Percentiles rank a stretch among this genome's conserved stretches.
phyloP scores from a whole-genome alignment of 805 yeast species.

The Saccharomyces paradoxus region DNA sequence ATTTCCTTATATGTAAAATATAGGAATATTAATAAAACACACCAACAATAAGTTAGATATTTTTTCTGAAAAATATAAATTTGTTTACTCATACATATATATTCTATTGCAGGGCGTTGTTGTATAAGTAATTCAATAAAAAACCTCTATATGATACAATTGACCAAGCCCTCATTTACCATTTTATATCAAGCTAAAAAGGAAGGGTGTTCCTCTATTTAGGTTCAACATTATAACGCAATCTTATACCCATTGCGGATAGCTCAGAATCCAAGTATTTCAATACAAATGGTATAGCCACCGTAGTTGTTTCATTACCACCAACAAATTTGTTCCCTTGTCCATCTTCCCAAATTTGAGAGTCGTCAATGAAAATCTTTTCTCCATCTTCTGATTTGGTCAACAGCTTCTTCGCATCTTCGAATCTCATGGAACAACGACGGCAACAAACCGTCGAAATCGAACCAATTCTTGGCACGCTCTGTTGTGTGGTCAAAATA shows the following conservation, averaged over 20 bases:
- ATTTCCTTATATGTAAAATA: neutral
- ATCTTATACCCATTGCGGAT: slow-evolving; percentile 94
- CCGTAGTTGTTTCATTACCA: slow-evolving; percentile 88
- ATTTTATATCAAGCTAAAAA: neutral
- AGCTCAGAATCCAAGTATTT: slow-evolving; percentile 91
- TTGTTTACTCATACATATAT: neutral
- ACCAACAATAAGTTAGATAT: slow-evolving; percentile 10
- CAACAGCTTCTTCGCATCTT: slow-evolving; percentile 40
- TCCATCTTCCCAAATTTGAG: slow-evolving; percentile 94
- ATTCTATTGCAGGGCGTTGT: neutral
- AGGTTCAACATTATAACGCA: slow-evolving; percentile 82
- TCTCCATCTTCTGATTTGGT: slow-evolving; percentile 28
- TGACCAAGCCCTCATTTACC: neutral
- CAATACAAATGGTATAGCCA: slow-evolving; percentile 93
- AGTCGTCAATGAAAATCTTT: slow-evolving; percentile 47
- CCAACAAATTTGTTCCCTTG: slow-evolving; percentile 87
- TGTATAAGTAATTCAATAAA: neutral
- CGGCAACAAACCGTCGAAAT: slow-evolving; percentile 77
- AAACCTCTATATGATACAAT: neutral
- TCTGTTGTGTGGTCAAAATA: slow-evolving; percentile 75
- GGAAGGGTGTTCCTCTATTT: slow-evolving; percentile 17
- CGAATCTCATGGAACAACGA: slow-evolving; percentile 73
- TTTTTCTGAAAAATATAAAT: neutral
- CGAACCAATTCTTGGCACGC: slow-evolving; percentile 87
- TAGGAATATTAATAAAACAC: neutral